These are phyloP conservation scores for Trifolium pratense DNA, from an alignment of 306 rosid species.

Conservation along the genomic window DNA sequence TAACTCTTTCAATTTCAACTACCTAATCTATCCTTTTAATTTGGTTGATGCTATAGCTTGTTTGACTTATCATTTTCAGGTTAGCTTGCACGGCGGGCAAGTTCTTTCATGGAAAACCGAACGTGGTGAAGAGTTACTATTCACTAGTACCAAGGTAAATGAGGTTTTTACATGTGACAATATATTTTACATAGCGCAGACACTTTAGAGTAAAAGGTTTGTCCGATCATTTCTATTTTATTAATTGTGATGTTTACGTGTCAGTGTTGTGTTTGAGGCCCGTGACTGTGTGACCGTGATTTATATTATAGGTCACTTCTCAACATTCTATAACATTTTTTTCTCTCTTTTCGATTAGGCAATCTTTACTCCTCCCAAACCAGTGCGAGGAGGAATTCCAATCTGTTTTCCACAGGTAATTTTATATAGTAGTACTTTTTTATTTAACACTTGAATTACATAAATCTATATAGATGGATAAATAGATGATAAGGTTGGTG, in stretches of 20 bases:
- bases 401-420: conserved; percentile 94
- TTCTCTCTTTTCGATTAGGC: conserved; percentile 55
- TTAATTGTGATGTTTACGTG: neutral
- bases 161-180: neutral
- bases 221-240: neutral
- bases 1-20: neutral
- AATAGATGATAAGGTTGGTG: neutral
- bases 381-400: conserved; percentile 93
- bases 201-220: neutral
- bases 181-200: neutral
- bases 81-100: conserved; percentile 91
- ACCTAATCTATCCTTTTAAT: neutral
- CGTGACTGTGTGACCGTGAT: neutral
- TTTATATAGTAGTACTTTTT: neutral
- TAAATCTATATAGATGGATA: neutral
- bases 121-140: conserved; percentile 72
- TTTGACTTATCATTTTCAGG: conserved; percentile 49
- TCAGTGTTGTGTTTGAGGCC: too few species aligned
- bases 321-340: conserved; percentile 1
- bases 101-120: conserved; percentile 90
- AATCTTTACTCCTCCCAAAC: conserved; percentile 70
- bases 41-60: conserved; percentile 26
- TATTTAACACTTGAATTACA: neutral
- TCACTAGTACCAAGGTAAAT: conserved; percentile 71
- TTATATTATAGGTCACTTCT: neutral